A percentile compares a stretch with the other conserved stretches of the same genome.
Evolutionary conservation across 495 filamentous ascomycete genomes (phyloP).

Genomic region (Annulohypoxylon moriforme): DNA sequence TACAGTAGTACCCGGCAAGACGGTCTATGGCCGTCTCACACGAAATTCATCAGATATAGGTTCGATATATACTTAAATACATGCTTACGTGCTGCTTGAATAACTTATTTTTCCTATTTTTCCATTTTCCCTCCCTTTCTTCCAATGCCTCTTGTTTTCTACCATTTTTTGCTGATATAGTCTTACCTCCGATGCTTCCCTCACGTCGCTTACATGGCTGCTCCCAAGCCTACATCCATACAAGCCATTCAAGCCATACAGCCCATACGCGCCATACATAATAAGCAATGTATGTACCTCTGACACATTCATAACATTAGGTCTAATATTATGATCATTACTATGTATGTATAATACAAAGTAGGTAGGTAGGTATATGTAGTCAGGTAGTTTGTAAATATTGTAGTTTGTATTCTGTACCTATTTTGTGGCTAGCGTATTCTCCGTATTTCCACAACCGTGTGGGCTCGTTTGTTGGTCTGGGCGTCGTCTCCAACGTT

Average conservation of each 20-base stretch:
- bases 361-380: constrained; percentile 25
- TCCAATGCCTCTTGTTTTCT: not conserved
- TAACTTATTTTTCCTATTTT: constrained; percentile 14
- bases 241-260: not conserved
- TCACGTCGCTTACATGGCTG: constrained; percentile 39
- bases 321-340: constrained; percentile 2
- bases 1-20: constrained; percentile 2
- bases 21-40: constrained; percentile 10
- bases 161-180: not conserved
- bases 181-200: constrained; percentile 15
- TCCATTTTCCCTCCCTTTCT: constrained; percentile 9
- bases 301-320: constrained; percentile 3
- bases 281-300: constrained; percentile 6
- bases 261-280: too few relatives aligned
- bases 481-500: constrained; percentile 34
- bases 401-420: constrained; percentile 21
- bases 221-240: not conserved
- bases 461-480: constrained; percentile 33
- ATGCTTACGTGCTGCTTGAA: not conserved
- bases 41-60: constrained; percentile 5
- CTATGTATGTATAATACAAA: constrained; percentile 31
- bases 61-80: constrained; percentile 10
- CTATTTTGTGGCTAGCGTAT: constrained; percentile 27
- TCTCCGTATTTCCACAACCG: constrained; percentile 8
- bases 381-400: constrained; percentile 13